phyloP scores from a whole-genome alignment of 345 rosid species.

The Ceriops zippeliana region DNA sequence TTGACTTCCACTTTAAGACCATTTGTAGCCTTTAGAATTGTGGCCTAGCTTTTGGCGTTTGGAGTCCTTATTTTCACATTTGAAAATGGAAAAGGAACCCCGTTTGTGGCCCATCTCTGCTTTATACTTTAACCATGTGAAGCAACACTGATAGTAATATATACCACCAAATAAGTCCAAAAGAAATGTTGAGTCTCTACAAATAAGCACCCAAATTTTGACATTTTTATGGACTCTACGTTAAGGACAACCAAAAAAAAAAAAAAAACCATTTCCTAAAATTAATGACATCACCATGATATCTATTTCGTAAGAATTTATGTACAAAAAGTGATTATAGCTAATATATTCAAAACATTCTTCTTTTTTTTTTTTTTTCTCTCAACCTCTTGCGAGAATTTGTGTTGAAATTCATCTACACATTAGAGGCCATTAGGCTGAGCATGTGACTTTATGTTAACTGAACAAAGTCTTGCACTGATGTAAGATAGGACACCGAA shows the following conservation, averaged over 20 bases:
- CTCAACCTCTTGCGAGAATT: no score
- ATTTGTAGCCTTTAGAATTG: slow-evolving; percentile 5
- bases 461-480: no score
- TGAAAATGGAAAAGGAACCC: slow-evolving; percentile 5
- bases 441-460: no score
- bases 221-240: background rate
- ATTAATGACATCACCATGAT: background rate
- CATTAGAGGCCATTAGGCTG: no score
- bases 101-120: slow-evolving; percentile 12
- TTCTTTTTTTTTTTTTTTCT: no score
- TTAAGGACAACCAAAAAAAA: background rate
- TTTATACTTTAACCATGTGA: slow-evolving; percentile 10
- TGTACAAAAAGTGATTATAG: no score
- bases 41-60: background rate
- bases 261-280: background rate
- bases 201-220: background rate
- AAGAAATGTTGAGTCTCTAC: background rate
- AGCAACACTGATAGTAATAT: background rate
- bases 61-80: background rate
- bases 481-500: no score
- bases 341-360: no score
- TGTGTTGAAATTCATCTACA: no score
- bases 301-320: no score
- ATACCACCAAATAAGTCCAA: background rate
- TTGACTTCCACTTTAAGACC: slow-evolving; percentile 8